Conservation (phyloP, 495 filamentous ascomycete species). For the Tuber umbilicatum region DNA sequence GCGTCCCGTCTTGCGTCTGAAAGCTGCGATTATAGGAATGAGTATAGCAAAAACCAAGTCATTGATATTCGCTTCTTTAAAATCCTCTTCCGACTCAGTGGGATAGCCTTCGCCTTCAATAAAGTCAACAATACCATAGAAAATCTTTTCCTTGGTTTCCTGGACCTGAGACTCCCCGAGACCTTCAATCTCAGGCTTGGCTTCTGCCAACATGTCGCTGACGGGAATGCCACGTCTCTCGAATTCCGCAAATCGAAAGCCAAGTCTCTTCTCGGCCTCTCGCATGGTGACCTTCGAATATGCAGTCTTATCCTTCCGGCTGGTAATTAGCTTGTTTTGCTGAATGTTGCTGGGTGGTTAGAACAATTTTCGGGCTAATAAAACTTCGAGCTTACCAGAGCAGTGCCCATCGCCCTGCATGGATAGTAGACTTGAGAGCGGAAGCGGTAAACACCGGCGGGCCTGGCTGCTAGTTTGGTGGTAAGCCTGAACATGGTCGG, state of each 20-base stretch:
- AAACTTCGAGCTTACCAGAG: background rate
- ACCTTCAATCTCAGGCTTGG: background rate
- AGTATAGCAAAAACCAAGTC: background rate
- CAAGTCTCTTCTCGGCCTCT: constrained; percentile 19
- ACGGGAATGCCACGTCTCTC: background rate
- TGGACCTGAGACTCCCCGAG: background rate
- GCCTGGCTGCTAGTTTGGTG: background rate
- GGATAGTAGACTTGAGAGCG: background rate
- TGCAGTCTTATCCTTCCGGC: background rate
- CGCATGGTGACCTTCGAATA: background rate
- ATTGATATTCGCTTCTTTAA: background rate
- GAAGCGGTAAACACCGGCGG: background rate
- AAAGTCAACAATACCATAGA: constrained; percentile 11
- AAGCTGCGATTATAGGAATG: background rate
- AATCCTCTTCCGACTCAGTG: background rate
- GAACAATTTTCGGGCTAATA: no score
- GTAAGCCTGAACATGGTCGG: background rate
- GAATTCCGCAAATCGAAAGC: background rate
- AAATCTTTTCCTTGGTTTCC: constrained; percentile 16
- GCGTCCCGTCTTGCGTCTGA: background rate
- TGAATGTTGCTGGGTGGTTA: no score
- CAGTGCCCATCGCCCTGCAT: background rate
- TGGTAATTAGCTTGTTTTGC: no score
- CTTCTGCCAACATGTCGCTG: background rate
- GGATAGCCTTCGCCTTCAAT: constrained; percentile 22